These are phyloP conservation scores for Rhizophagus clarus DNA, from an alignment of 192 early-diverging fungal genomes.

Conservation along the genomic window DNA sequence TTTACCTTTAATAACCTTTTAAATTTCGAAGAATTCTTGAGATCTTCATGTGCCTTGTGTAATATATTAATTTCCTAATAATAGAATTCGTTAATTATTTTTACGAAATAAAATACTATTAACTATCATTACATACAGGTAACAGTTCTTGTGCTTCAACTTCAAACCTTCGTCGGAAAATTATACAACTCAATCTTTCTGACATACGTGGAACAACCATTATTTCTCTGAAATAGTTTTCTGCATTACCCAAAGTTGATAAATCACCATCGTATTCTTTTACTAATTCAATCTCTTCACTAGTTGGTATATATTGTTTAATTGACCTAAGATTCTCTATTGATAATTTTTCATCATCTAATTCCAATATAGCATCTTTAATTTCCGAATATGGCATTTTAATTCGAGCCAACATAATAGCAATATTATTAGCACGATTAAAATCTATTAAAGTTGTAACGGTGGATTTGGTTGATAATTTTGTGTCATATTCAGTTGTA, in stretches of 20 bases:
- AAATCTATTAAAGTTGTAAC: slow-evolving; percentile 50
- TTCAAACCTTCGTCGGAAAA: slow-evolving; percentile 53
- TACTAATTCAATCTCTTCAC: slow-evolving; percentile 56
- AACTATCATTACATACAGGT: slow-evolving; percentile 37
- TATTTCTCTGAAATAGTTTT: slow-evolving; percentile 55
- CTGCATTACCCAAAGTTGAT: slow-evolving; percentile 54
- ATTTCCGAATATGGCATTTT: slow-evolving; percentile 58
- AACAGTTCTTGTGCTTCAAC: slow-evolving; percentile 51
- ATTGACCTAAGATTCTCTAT: slow-evolving; percentile 57
- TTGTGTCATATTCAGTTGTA: slow-evolving; percentile 2
- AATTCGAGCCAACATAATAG: slow-evolving; percentile 56
- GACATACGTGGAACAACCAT: slow-evolving; percentile 55
- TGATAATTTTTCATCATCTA: slow-evolving; percentile 53
- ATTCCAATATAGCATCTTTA: slow-evolving; percentile 53
- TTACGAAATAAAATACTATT: background rate
- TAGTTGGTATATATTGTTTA: slow-evolving; percentile 56
- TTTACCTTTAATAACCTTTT: slow-evolving; percentile 55
- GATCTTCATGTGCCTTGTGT: slow-evolving; percentile 47
- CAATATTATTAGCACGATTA: slow-evolving; percentile 63
- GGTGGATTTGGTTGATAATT: slow-evolving; percentile 38
- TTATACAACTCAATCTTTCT: slow-evolving; percentile 54
- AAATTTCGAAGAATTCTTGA: slow-evolving; percentile 44
- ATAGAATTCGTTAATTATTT: background rate
- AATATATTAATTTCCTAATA: slow-evolving; percentile 52
- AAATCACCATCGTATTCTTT: slow-evolving; percentile 54